Evolutionary conservation across 768 basidiomycete genomes (phyloP).

Genomic region (Agrocybe praecox): DNA sequence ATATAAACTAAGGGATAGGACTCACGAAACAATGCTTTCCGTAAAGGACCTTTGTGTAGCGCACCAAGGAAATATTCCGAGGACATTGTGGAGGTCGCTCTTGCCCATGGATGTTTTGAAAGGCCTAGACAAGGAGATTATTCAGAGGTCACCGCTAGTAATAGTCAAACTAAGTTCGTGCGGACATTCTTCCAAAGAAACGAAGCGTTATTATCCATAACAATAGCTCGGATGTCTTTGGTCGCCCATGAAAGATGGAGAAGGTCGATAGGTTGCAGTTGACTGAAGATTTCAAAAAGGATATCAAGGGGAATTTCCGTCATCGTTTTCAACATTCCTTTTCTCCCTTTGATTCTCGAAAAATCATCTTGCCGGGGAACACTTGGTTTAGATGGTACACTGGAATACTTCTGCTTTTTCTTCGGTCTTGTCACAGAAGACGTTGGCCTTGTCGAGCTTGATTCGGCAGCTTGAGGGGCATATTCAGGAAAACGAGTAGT

Average conservation of each 20-base stretch:
- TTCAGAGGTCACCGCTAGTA: background rate
- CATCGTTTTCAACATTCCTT: conserved; percentile 26
- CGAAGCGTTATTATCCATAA: conserved; percentile 24
- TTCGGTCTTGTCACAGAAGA: background rate
- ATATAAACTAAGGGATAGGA: background rate
- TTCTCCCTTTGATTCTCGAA: conserved; percentile 17
- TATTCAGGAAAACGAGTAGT: too few relatives aligned
- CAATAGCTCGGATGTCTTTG: conserved; percentile 33
- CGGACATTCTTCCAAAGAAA: conserved; percentile 35
- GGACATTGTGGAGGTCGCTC: conserved; percentile 17
- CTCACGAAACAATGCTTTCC: conserved; percentile 34
- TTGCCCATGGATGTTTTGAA: background rate
- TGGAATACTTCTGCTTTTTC: background rate
- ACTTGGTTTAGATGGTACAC: conserved; percentile 1
- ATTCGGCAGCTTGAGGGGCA: too few relatives aligned
- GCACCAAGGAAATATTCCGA: conserved; percentile 27
- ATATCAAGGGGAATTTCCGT: conserved; percentile 37
- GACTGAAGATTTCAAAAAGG: conserved; percentile 38
- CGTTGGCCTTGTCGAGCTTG: too few relatives aligned
- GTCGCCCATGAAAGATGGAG: conserved; percentile 40
- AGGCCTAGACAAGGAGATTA: background rate
- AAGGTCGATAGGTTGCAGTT: conserved; percentile 41
- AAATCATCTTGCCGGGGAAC: conserved; percentile 4
- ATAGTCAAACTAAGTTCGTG: too few relatives aligned
- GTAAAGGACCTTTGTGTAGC: conserved; percentile 39